Conservation (phyloP, 2,329 filamentous ascomycete species). For the Epichloe sp. region DNA sequence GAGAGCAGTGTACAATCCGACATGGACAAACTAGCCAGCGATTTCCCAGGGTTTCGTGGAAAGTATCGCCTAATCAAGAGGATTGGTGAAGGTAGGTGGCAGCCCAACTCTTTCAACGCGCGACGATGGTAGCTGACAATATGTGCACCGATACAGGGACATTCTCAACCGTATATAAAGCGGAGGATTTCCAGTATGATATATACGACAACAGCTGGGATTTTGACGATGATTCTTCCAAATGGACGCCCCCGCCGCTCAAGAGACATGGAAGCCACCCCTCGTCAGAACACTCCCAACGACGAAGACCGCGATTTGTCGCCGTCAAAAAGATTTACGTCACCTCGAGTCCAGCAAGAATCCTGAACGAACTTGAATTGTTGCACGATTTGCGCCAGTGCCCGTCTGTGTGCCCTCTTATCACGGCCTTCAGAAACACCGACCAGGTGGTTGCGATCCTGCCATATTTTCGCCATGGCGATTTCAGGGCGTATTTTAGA, state of each 20-base stretch:
- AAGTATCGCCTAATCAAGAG: constrained; percentile 87
- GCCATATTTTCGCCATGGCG: constrained; percentile 88
- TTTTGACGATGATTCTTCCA: constrained; percentile 49
- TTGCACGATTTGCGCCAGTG: constrained; percentile 77
- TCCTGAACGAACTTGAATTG: constrained; percentile 91
- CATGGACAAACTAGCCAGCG: constrained; percentile 71
- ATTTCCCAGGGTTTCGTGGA: constrained; percentile 71
- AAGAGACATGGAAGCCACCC: constrained; percentile 32
- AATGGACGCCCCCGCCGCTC: constrained; percentile 56
- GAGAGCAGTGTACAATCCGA: constrained; percentile 65
- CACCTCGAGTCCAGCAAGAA: constrained; percentile 83
- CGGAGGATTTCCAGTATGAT: constrained; percentile 81
- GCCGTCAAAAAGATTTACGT: constrained; percentile 99
- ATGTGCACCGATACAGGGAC: constrained; percentile 50
- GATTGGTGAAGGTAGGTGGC: constrained; percentile 72
- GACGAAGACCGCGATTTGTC: constrained; percentile 54
- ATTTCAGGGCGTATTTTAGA: constrained; percentile 91
- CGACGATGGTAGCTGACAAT: neutral
- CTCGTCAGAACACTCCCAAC: constrained; percentile 16
- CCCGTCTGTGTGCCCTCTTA: constrained; percentile 79
- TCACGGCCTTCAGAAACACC: constrained; percentile 88
- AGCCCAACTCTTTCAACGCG: neutral
- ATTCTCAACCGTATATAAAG: constrained; percentile 98
- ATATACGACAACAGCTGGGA: constrained; percentile 83
- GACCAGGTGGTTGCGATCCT: constrained; percentile 93